Evolutionary conservation across 306 rosid genomes (phyloP).

Genomic region (Vigna hirtella): DNA sequence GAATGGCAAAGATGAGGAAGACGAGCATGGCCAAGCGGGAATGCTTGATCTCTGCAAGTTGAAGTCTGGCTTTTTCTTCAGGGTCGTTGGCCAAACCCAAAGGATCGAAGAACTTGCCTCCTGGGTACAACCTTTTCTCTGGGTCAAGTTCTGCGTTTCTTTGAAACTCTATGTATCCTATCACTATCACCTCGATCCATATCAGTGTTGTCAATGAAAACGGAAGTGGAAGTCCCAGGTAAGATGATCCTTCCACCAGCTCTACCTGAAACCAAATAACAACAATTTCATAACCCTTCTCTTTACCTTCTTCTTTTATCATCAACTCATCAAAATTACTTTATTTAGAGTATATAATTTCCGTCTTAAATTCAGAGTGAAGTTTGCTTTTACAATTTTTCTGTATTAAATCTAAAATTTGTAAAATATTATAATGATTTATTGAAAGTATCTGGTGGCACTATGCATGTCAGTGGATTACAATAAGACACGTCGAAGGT

Average conservation of each 20-base stretch:
- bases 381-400: not conserved
- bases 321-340: too few species aligned
- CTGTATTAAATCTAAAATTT: not conserved
- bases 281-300: too few species aligned
- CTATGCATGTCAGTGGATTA: slow-evolving; percentile 34
- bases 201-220: slow-evolving; percentile 70
- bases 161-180: slow-evolving; percentile 85
- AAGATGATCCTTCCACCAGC: slow-evolving; percentile 78
- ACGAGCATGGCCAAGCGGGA: slow-evolving; percentile 78
- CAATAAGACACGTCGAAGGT: slow-evolving; percentile 52
- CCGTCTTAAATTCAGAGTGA: too few species aligned
- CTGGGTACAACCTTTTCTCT: slow-evolving; percentile 81
- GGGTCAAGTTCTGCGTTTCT: slow-evolving; percentile 85
- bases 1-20: slow-evolving; percentile 77
- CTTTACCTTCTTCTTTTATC: too few species aligned
- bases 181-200: slow-evolving; percentile 79
- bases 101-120: slow-evolving; percentile 81
- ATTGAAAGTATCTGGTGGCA: slow-evolving; percentile 8
- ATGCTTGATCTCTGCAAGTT: slow-evolving; percentile 86
- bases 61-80: slow-evolving; percentile 71
- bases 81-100: slow-evolving; percentile 69
- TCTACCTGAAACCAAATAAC: slow-evolving; percentile 61
- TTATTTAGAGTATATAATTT: too few species aligned
- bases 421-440: not conserved
- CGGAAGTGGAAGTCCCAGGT: slow-evolving; percentile 79